Base-by-base conservation (phyloP, 768 basidiomycete genomes). In the Tephrocybe sp. region DNA sequence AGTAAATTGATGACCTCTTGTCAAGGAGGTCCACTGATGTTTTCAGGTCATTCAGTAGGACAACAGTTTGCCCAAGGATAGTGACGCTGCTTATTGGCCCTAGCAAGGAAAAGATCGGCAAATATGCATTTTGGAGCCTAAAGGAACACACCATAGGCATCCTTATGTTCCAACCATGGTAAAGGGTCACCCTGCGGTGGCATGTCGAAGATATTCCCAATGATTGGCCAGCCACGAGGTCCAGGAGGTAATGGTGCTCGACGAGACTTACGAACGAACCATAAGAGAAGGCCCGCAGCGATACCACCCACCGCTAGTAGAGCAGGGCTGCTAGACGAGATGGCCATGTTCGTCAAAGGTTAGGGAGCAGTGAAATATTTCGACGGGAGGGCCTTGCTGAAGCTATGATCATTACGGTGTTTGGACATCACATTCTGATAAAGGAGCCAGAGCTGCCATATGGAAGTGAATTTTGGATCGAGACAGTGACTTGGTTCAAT, bases 21-120 rank as follows among this genome's bases (percentile, higher is more conserved):
- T 74, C 71, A 14, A 76, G 58, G 9, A 78, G 60, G 9, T 78
- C 77, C 38, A 57, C 47, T 25, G 37, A 47, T 1, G 63, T 56
- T 45, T 66, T 37, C 33, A 62, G 44, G 23, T 62, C 59, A 40
- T 66, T 68, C 21, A 68, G 46, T n/a, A 68, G 43, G 10, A 68
- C 50, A 32, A 67, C 57, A 25, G 52, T 50, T 23, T 56, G 48
- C 6, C 66, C 66, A 20, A 65, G 50, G n/a, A 64, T 63, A 8
- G 56, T 61, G 53, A 67, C 62, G 40, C 58, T 62, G 50, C 65
- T 64, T 18, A 67, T 63, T 4, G 41, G 34, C 17, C 50, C 50
- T 51, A 15, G 38, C 50, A 42, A 45, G 12, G 10, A 23, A 38
- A 26, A 18, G 37, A n/a, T 12, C 23, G 18, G 6, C 17, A 21